Evolutionary conservation across 2,329 filamentous ascomycete genomes (phyloP).

Genomic region (Pseudocercospora crystallina): DNA sequence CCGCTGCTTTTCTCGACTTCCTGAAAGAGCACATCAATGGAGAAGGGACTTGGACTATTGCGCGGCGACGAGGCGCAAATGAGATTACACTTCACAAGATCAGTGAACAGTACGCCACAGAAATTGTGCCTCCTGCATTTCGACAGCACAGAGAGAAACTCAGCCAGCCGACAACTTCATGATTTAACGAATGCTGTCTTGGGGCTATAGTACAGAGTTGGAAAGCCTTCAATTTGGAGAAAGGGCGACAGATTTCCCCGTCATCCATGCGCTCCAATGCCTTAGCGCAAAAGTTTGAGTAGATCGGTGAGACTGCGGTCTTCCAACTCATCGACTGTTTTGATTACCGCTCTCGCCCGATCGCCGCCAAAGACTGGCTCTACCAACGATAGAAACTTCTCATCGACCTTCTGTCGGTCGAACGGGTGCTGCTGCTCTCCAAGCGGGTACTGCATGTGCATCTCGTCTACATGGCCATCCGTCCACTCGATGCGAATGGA

Average conservation of each 20-base stretch:
- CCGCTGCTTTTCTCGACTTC: conserved; percentile 67
- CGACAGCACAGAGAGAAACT: conserved; percentile 16
- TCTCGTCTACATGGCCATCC: conserved; percentile 22
- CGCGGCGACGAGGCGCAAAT: conserved; percentile 59
- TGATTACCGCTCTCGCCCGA: conserved; percentile 24
- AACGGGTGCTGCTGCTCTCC: conserved; percentile 33
- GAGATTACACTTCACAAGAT: conserved; percentile 73
- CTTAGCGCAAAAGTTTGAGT: background rate
- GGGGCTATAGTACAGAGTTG: too few relatives aligned
- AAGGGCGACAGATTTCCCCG: too few relatives aligned
- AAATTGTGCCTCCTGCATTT: conserved; percentile 17
- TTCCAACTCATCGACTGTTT: conserved; percentile 27
- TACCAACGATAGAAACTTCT: conserved; percentile 31
- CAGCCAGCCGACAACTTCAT: background rate
- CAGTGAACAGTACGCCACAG: conserved; percentile 16
- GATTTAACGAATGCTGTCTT: too few relatives aligned
- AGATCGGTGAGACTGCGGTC: conserved; percentile 2
- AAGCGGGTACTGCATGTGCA: conserved; percentile 27
- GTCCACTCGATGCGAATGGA: conserved; percentile 26
- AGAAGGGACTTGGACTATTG: conserved; percentile 80
- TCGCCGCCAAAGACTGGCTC: conserved; percentile 25
- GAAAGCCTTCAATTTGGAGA: too few relatives aligned
- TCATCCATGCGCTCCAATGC: background rate
- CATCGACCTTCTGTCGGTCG: conserved; percentile 29
- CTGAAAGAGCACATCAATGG: conserved; percentile 47